A percentile compares a stretch with the other conserved stretches of the same genome.
Evolutionary conservation across 768 basidiomycete species (phyloP).

Genomic region (Collybia nuda): DNA sequence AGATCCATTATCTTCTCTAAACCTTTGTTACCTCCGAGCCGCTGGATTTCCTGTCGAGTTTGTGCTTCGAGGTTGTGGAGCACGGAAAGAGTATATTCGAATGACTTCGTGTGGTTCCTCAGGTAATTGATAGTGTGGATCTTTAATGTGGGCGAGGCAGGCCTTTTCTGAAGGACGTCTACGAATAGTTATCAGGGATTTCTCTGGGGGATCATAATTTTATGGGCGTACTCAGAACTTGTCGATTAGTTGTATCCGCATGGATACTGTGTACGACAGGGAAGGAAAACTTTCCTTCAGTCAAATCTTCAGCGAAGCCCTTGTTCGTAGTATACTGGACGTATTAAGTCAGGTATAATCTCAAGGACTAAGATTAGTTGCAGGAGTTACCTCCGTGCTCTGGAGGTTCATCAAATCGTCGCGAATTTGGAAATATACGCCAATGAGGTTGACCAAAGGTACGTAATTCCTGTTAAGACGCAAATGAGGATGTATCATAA

Average conservation of each 20-base stretch:
- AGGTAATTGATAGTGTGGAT: conserved; percentile 76
- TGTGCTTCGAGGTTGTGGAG: conserved; percentile 64
- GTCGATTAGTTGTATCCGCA: conserved; percentile 68
- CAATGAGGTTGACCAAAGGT: conserved; percentile 88
- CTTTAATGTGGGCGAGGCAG: conserved; percentile 77
- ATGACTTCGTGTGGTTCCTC: conserved; percentile 70
- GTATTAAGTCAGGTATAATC: background rate
- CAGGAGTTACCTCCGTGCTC: conserved; percentile 63
- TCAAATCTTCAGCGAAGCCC: conserved; percentile 90
- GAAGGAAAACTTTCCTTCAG: conserved; percentile 97
- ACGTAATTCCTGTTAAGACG: conserved; percentile 70
- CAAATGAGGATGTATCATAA: background rate
- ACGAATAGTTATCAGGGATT: background rate
- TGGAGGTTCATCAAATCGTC: conserved; percentile 96
- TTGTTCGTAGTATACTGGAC: conserved; percentile 76
- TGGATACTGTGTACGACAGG: conserved; percentile 88
- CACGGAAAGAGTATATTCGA: conserved; percentile 80
- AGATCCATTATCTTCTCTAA: conserved; percentile 57
- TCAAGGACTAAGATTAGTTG: background rate
- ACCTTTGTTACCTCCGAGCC: conserved; percentile 73
- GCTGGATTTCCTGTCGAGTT: conserved; percentile 62
- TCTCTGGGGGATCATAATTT: background rate
- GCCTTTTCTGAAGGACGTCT: conserved; percentile 89
- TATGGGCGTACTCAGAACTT: conserved; percentile 67
- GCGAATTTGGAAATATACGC: conserved; percentile 91